Conservation (phyloP, 192 early-diverging fungal genomes). For the Coemansia biformis region DNA sequence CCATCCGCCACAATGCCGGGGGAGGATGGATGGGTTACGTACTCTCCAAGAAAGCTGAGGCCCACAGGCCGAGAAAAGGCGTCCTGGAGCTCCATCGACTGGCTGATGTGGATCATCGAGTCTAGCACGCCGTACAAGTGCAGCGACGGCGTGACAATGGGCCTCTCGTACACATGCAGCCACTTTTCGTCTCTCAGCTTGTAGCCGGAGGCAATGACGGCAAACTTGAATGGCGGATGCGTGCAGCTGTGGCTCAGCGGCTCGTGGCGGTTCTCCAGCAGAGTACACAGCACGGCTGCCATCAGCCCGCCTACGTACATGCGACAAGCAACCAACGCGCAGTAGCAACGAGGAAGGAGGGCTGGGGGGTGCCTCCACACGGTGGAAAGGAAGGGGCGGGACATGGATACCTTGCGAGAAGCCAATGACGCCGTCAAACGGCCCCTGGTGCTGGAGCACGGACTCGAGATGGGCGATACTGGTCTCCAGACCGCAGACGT, state of each 20-base stretch:
- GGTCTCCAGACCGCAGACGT: slow-evolving; percentile 18
- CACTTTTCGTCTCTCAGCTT: slow-evolving; percentile 30
- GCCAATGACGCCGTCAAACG: slow-evolving; percentile 46
- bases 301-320: slow-evolving; percentile 46
- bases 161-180: slow-evolving; percentile 23
- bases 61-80: slow-evolving; percentile 16
- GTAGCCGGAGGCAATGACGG: slow-evolving; percentile 39
- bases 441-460: slow-evolving; percentile 30
- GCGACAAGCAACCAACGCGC: no score
- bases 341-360: no score
- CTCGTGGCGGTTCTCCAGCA: slow-evolving; percentile 20
- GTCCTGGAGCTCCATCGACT: slow-evolving; percentile 26
- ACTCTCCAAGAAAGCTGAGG: slow-evolving; percentile 25
- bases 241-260: neutral
- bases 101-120: slow-evolving; percentile 27
- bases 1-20: no score
- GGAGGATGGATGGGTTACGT: no score
- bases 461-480: slow-evolving; percentile 22
- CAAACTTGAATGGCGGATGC: slow-evolving; percentile 33
- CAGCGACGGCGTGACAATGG: slow-evolving; percentile 34
- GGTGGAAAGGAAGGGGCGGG: neutral
- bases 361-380: no score
- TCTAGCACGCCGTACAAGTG: slow-evolving; percentile 45
- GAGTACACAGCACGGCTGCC: slow-evolving; percentile 30
- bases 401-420: slow-evolving; percentile 30